A percentile compares a stretch with the other conserved stretches of the same genome.
These are phyloP conservation scores for Saccharomyces uvarum DNA, from an alignment of 1,139 yeast genomes.

Conservation along the genomic window DNA sequence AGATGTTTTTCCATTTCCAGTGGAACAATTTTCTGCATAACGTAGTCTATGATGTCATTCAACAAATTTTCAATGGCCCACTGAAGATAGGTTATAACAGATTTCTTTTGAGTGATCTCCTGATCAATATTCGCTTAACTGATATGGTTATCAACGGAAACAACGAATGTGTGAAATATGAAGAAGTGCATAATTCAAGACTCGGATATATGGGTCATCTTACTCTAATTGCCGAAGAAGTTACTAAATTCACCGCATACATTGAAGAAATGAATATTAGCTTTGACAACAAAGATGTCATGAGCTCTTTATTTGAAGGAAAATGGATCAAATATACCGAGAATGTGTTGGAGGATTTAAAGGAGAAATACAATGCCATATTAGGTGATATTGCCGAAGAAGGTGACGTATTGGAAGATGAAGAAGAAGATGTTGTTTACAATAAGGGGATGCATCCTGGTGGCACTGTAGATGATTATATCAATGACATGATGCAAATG, in stretches of 20 bases:
- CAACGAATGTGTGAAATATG: constrained; percentile 61
- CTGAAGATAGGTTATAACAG: constrained; percentile 84
- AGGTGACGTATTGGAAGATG: constrained; percentile 25
- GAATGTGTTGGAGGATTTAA: constrained; percentile 73
- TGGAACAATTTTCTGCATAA: constrained; percentile 97
- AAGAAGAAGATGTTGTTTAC: constrained; percentile 28
- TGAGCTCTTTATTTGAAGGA: constrained; percentile 37
- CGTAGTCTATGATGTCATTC: constrained; percentile 95
- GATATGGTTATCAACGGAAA: constrained; percentile 80
- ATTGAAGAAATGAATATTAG: constrained; percentile 33
- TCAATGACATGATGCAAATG: constrained; percentile 12
- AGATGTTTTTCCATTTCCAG: constrained; percentile 88
- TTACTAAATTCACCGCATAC: constrained; percentile 66
- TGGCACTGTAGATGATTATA: constrained; percentile 7
- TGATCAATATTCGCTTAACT: constrained; percentile 75
- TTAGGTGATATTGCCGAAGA: constrained; percentile 60
- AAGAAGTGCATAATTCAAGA: constrained; percentile 50
- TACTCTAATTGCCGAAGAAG: constrained; percentile 92
- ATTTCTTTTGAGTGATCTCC: constrained; percentile 77
- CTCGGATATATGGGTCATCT: constrained; percentile 97
- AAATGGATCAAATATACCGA: constrained; percentile 83
- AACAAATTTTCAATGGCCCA: constrained; percentile 90
- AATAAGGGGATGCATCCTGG: constrained; percentile 4
- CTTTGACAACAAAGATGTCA: constrained; percentile 25
- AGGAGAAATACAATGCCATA: constrained; percentile 93